Evolutionary conservation across 345 rosid genomes (phyloP), one percentile per base, ranked within the genome.

Genomic region (Ricinus communis): DNA sequence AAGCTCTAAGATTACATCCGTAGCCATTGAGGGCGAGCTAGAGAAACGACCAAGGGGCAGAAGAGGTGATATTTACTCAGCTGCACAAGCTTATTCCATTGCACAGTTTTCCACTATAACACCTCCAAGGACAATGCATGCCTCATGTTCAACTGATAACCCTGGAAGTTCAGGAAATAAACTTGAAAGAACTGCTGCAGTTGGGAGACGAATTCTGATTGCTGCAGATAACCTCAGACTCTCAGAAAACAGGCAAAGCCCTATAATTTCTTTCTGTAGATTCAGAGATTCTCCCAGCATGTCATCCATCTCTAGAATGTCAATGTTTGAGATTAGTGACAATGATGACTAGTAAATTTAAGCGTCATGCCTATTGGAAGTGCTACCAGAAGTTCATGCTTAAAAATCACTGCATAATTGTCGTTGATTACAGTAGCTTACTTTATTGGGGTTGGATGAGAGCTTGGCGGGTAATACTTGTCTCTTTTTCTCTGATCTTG

Each of bases 321-420:
- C 65, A 25, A 81, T 56, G 27, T 87, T 82, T 66, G 88, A 87
- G 71, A 76, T 87, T 19, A 80, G 87, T 22, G 79, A 78, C 76
- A 72, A 54, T 3, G 87, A 80, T 36, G 79, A 77, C 64, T 76
- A 70, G 76, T 40, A 75, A 71, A 59, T 51, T 41, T 66, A 51
- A 45, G 55, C 38, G 38, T 33, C 38, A 33, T 33, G 38, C 38
- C 6, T 2, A 33, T 33, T 2, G 38, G 38, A 33, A 33, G 38
- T 33, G 38, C 38, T 33, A 36, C 47, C 25, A 9, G 27, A 10
- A 12, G 16, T 50, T 67, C 33, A 0, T 46, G 47, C 45, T 51
- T 62, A 64, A 15, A 33, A 47, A 52, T 7, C 21, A 24, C 21
- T 31, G n/a, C 28, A 28, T 30, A 7, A 18, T 11, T 38, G 28